Evolutionary conservation across 2,329 filamentous ascomycete genomes (phyloP), one percentile per base, ranked within the genome.

Genomic region (Paecilomyces sp.): DNA sequence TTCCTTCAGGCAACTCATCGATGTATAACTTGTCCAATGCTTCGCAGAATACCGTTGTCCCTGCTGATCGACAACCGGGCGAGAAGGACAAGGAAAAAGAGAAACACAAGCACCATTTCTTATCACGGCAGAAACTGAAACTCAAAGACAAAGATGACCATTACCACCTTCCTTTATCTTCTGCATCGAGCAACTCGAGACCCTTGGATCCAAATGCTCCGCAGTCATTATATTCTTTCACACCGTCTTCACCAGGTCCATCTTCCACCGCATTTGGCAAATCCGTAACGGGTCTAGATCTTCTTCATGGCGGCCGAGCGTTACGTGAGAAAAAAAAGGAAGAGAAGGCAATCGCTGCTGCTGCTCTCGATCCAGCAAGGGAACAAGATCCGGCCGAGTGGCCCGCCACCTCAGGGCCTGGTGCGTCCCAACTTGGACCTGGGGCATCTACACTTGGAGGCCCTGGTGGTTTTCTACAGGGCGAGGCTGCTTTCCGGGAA

Each of bases 271-370:
- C 82, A 1, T 96, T 97, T 71, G 82, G 87, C 41, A 95, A 94
- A 75, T 89, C 88, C 2, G 89, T 94, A 69, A 93, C 89, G 61
- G 89, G 89, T 0, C 79, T 93, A 52, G 90, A 93, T 73, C 77
- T 93, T 28, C 82, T 90, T 57, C 90, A 93, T 75, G 90, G 88
- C 51, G 90, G 88, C 1, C 83, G 88, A 51, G 89, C 87, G 6
- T 75, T 92, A 54, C 84, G 89, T 41, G 91, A 96, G 70, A 96
- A 93, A 79, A 89, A 88, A 72, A 88, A 88, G 65, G 87, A 90
- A 63, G 88, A 90, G 63, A 85, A 87, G 65, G 81, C 59, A 72
- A 68, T 65, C 60, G 74, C 72, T 4, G 62, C 64, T 24, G 62
- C 67, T 18, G 62, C 65, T 11, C 63, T 73, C 11, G 71, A 74